Percentiles rank a stretch among this genome's conserved stretches.
Evolutionary conservation across 495 filamentous ascomycete species (phyloP).

Genomic region (Neurospora sp.): DNA sequence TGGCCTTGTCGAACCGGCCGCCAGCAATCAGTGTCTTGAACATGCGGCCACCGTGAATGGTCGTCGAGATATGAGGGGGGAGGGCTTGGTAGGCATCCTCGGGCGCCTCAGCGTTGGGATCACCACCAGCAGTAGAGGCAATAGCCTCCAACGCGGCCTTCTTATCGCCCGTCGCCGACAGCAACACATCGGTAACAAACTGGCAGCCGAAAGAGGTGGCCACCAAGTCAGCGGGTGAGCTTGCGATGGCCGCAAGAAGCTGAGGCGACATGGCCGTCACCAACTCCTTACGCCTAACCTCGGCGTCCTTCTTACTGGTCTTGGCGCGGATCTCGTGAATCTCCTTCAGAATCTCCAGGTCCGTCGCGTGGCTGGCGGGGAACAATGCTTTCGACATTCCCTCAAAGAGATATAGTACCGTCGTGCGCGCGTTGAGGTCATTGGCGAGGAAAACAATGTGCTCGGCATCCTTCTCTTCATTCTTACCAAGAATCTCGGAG

Average conservation of each 20-base stretch:
- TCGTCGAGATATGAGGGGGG: constrained; percentile 42
- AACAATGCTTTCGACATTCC: constrained; percentile 63
- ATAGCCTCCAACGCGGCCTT: constrained; percentile 56
- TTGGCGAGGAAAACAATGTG: constrained; percentile 54
- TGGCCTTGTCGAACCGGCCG: constrained; percentile 64
- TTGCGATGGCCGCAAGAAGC: constrained; percentile 60
- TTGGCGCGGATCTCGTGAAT: constrained; percentile 63
- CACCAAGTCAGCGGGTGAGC: constrained; percentile 54
- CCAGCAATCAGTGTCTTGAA: constrained; percentile 82
- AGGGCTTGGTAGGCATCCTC: constrained; percentile 26
- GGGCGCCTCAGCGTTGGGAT: constrained; percentile 37
- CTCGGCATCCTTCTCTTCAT: constrained; percentile 37
- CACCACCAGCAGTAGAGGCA: constrained; percentile 54
- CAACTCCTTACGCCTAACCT: constrained; percentile 63
- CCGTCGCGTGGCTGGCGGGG: constrained; percentile 41
- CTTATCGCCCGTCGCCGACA: constrained; percentile 68
- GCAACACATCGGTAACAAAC: constrained; percentile 70
- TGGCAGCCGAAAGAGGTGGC: constrained; percentile 75
- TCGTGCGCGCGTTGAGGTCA: constrained; percentile 62
- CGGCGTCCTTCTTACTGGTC: constrained; percentile 86
- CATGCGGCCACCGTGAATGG: constrained; percentile 67
- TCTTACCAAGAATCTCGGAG: constrained; percentile 65
- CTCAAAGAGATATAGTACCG: constrained; percentile 75
- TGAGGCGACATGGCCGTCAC: constrained; percentile 53
- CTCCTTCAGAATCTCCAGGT: constrained; percentile 57